phyloP scores from a whole-genome alignment of 441 rosid genomes.

The Aquilaria agallochum region DNA sequence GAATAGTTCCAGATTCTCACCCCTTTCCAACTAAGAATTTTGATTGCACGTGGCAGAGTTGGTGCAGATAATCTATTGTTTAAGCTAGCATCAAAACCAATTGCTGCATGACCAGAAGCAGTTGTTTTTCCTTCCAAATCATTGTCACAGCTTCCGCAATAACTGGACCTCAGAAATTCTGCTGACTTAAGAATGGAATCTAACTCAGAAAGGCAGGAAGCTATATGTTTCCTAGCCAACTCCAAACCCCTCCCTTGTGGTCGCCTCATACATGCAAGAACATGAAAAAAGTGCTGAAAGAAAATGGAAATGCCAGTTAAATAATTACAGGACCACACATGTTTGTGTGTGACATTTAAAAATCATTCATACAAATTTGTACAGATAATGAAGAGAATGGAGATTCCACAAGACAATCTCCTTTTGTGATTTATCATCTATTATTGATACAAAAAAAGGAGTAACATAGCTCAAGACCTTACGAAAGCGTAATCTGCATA shows the following conservation, averaged over 20 bases:
- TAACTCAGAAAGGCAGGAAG: constrained; percentile 75
- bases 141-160: constrained; percentile 32
- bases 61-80: constrained; percentile 91
- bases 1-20: constrained; percentile 33
- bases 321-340: not conserved
- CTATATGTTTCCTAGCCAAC: constrained; percentile 89
- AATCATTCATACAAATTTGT: too few relatives aligned
- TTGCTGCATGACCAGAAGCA: constrained; percentile 71
- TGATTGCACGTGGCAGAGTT: constrained; percentile 92
- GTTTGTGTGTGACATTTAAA: too few relatives aligned
- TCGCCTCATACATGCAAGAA: constrained; percentile 77
- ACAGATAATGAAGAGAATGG: too few relatives aligned
- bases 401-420: too few relatives aligned
- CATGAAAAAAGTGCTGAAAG: constrained; percentile 90
- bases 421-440: too few relatives aligned
- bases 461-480: constrained; percentile 86
- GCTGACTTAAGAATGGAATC: constrained; percentile 50
- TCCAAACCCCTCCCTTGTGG: constrained; percentile 97
- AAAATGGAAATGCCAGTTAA: constrained; percentile 19
- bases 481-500: constrained; percentile 98
- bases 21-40: constrained; percentile 82
- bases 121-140: constrained; percentile 69
- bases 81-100: constrained; percentile 91
- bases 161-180: constrained; percentile 40
- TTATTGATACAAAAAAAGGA: constrained; percentile 7